Base-by-base conservation (phyloP, 2,329 filamentous ascomycete species). In the Dothidotthia symphoricarpi region DNA sequence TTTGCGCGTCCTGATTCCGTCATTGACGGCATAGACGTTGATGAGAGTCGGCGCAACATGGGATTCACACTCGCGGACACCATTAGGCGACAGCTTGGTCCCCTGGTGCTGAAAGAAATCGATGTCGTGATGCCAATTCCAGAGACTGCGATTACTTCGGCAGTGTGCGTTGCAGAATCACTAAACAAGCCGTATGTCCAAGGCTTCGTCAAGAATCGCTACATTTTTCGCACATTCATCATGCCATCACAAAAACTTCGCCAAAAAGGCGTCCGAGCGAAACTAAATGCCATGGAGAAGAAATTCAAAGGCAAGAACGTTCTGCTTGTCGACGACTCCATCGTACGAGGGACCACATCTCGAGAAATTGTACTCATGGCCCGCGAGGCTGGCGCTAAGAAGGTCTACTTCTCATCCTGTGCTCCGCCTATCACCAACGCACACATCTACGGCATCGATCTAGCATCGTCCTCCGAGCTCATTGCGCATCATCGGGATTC, bases 121-220 rank as follows among this genome's bases (percentile, higher is more conserved):
- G 89, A 95, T 52, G 81, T 82, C 38, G 83, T 94, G 27, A 89
- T 94, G 57, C 88, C 88, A 0, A 86, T 94, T 43, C 85, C 85
- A 0, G 85, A 90, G 66, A 95, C 89, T 0, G 85, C 83, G 28
- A 89, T 89, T 47, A 90, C 86, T 0, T 85, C 88, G 1, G 88
- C 89, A 3, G 80, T 86, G 7, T 81, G 79, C 31, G 77, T 95
- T 16, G 84, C 88, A n/a, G 79, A 83, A 56, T 75, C 80, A 27
- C 75, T 95, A 13, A 77, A 81, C 51, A 89, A 88, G 63, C 85
- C 86, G 1, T 88, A 86, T 58, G 83, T 79, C 41, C 85, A 87
- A 60, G 89, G 83, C 2, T 91, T 95, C 55, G 83, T 95, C 49
- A 94, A 93, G 75, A 94, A 94, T 67, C 78, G 87, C 35, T 94